Base-by-base conservation (phyloP, 768 basidiomycete genomes). In the Albatrellus ellisii region DNA sequence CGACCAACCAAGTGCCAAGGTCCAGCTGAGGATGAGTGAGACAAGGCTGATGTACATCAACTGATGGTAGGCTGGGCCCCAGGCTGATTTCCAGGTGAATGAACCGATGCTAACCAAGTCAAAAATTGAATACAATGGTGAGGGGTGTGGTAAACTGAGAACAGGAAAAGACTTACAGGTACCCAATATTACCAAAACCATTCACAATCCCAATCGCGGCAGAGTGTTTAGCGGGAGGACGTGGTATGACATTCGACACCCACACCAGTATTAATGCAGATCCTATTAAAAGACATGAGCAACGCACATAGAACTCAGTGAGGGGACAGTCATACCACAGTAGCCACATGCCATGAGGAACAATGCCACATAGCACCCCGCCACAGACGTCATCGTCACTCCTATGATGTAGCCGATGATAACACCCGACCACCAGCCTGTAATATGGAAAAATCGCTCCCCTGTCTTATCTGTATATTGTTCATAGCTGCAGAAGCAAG, bases 181-280 rank as follows among this genome's bases (percentile, higher is more conserved):
- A 71, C 7, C 76, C 75, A 3, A 77, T 52, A 46, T 73, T 75
- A 18, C 69, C 75, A n/a, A 64, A 52, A 1, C 77, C 77, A 45
- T 77, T 78, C 3, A 77, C 74, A 34, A 81, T 64, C 1, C 69
- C 77, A 22, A 79, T 77, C 1, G 73, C 75, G 4, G 69, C 78
- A 0, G 70, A 53, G 14, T 67, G 57, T 39, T 66, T 75, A 47
- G 73, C 68, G 3, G 77, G 77, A 25, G 78, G 77, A 3, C 78
- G 66, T 12, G 75, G 71, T 28, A 79, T 56, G 1, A 68, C 62
- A 46, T 77, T 79, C 0, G 74, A 68, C 6, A 77, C 70, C 78
- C 79, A 80, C 2, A 77, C 75, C 15, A 72, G 53, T 0, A 66
- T 72, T 17, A 69, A 46, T 2, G 67, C 59, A 38, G 62, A 65